Conservation (phyloP, 768 basidiomycete species). For the Neoboletus subvelutipes region DNA sequence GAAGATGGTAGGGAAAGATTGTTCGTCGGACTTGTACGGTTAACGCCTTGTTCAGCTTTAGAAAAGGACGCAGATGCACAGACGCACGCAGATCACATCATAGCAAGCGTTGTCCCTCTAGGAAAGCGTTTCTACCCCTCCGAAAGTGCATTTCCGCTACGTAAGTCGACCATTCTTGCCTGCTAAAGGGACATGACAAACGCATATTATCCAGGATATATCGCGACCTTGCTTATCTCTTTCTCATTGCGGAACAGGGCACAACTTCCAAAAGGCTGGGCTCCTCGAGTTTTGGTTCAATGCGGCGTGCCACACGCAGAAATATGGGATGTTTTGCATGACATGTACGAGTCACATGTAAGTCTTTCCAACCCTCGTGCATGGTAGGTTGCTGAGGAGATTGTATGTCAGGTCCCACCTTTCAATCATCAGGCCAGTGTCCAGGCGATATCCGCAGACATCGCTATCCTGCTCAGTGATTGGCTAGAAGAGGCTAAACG, state of each 20-base stretch:
- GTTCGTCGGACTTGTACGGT: neutral
- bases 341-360: conserved; percentile 89
- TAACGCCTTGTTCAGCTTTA: conserved; percentile 40
- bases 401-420: conserved; percentile 60
- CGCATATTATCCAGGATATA: conserved; percentile 51
- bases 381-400: neutral
- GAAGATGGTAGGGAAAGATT: conserved; percentile 58
- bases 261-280: conserved; percentile 75
- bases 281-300: conserved; percentile 71
- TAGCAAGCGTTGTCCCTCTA: conserved; percentile 63
- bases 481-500: conserved; percentile 79
- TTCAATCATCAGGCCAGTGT: conserved; percentile 81
- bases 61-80: conserved; percentile 55
- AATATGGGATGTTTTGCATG: conserved; percentile 82
- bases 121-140: conserved; percentile 90
- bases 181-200: neutral
- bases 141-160: conserved; percentile 83
- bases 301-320: conserved; percentile 80
- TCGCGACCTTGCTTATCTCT: conserved; percentile 72
- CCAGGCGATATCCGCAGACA: conserved; percentile 77
- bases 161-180: conserved; percentile 43
- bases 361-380: conserved; percentile 19
- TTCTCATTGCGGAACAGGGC: conserved; percentile 64
- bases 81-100: conserved; percentile 59
- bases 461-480: conserved; percentile 75